These are phyloP conservation scores for Pichiaceae sp. DNA, from an alignment of 1,139 yeast genomes.

Conservation along the genomic window DNA sequence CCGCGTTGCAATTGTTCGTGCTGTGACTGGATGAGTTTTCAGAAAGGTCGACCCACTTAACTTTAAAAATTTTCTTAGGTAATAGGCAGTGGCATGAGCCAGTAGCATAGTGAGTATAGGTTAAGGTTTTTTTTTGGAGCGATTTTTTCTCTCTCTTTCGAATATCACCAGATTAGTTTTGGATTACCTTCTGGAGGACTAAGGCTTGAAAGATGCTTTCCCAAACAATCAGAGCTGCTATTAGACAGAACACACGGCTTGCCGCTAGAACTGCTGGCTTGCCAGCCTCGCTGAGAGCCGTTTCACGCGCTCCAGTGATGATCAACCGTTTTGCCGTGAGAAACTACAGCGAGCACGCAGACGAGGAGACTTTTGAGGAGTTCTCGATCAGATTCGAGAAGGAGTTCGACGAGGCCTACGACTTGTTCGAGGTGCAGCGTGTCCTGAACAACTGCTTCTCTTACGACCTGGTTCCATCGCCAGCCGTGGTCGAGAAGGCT, in stretches of 20 bases:
- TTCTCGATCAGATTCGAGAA: slow-evolving; percentile 90
- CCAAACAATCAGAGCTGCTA: slow-evolving; percentile 44
- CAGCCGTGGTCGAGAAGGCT: slow-evolving; percentile 91
- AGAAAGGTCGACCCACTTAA: too few relatives aligned
- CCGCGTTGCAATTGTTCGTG: too few relatives aligned
- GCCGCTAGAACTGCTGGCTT: slow-evolving; percentile 16
- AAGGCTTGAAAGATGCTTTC: slow-evolving; percentile 30
- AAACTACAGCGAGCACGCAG: slow-evolving; percentile 62
- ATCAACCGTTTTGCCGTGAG: slow-evolving; percentile 27
- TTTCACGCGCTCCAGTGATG: slow-evolving; percentile 2
- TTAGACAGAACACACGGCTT: slow-evolving; percentile 32
- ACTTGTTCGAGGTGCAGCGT: slow-evolving; percentile 92
- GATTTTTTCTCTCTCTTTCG: neutral
- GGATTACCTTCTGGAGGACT: neutral
- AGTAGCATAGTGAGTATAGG: neutral
- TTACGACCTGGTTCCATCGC: slow-evolving; percentile 97
- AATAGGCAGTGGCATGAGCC: neutral
- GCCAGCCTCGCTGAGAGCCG: slow-evolving; percentile 7
- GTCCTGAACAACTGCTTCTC: slow-evolving; percentile 95
- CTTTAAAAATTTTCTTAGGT: too few relatives aligned
- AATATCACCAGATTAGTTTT: neutral
- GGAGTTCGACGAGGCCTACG: slow-evolving; percentile 97
- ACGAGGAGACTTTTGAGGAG: slow-evolving; percentile 91
- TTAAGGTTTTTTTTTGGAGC: neutral
- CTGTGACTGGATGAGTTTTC: too few relatives aligned